These are phyloP conservation scores for Aspergillus proliferans DNA, from an alignment of 2,329 filamentous ascomycete genomes.

Conservation along the genomic window DNA sequence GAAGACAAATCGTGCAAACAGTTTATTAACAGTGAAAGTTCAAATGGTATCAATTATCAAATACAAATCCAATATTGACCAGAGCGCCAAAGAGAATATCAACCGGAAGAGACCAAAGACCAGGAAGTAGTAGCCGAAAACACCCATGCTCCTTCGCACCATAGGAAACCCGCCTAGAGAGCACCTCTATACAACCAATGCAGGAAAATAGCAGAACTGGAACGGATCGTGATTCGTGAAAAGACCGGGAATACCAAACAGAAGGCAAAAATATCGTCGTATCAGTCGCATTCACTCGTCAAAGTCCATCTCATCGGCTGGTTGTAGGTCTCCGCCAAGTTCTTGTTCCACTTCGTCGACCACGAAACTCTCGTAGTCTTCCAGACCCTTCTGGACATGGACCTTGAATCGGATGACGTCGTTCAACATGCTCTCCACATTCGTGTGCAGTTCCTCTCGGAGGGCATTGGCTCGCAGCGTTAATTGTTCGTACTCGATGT, in stretches of 20 bases:
- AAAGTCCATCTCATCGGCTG: conserved; percentile 25
- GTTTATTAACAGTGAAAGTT: neutral
- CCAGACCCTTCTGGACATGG: conserved; percentile 84
- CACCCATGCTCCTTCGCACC: neutral
- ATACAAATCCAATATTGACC: neutral
- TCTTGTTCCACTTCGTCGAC: conserved; percentile 88
- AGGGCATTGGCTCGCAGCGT: conserved; percentile 76
- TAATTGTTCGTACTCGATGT: conserved; percentile 91
- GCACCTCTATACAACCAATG: neutral
- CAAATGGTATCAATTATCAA: conserved; percentile 5
- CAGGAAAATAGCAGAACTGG: neutral
- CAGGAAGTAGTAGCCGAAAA: neutral
- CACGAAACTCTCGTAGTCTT: conserved; percentile 91
- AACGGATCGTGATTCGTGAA: conserved; percentile 4
- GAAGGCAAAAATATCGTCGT: neutral
- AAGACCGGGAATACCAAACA: conserved; percentile 5
- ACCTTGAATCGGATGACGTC: conserved; percentile 99
- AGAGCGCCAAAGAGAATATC: neutral
- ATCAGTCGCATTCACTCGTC: conserved; percentile 5
- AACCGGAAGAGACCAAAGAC: neutral
- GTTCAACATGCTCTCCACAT: conserved; percentile 92
- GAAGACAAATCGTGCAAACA: neutral
- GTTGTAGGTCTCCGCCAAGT: conserved; percentile 52
- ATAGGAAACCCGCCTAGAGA: neutral
- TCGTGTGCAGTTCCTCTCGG: conserved; percentile 95